Evolutionary conservation across 2,329 filamentous ascomycete species (phyloP).

Genomic region (Talaromyces sp.): DNA sequence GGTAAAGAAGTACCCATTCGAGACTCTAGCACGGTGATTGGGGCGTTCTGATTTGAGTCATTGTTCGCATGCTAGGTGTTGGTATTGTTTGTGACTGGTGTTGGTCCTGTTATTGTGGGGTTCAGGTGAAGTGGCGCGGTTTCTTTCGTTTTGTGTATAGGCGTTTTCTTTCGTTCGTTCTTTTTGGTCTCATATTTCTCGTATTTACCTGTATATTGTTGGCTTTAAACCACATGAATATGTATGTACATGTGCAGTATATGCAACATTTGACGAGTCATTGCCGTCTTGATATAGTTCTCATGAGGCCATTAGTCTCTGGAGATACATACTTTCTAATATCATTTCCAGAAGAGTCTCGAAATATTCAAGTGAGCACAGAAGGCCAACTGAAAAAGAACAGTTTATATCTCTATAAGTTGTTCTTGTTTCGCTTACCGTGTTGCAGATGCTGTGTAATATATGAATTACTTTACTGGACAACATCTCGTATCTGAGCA

Average conservation of each 20-base stretch:
- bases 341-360: not conserved
- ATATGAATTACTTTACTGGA: too few relatives aligned
- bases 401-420: too few relatives aligned
- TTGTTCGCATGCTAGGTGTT: not conserved
- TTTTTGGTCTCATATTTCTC: not conserved
- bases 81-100: not conserved
- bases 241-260: not conserved
- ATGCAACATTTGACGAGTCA: not conserved
- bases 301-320: not conserved
- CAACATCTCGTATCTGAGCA: too few relatives aligned
- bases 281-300: not conserved
- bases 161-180: not conserved
- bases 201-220: not conserved
- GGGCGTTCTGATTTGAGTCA: not conserved
- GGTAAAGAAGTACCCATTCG: conserved; percentile 13
- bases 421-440: too few relatives aligned
- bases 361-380: too few relatives aligned
- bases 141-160: not conserved
- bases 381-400: too few relatives aligned
- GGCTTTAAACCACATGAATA: not conserved
- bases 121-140: not conserved
- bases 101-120: too few relatives aligned
- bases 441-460: too few relatives aligned
- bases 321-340: not conserved
- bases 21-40: not conserved